Conservation (phyloP, 805 yeast species). For the Torulaspora quercuum region DNA sequence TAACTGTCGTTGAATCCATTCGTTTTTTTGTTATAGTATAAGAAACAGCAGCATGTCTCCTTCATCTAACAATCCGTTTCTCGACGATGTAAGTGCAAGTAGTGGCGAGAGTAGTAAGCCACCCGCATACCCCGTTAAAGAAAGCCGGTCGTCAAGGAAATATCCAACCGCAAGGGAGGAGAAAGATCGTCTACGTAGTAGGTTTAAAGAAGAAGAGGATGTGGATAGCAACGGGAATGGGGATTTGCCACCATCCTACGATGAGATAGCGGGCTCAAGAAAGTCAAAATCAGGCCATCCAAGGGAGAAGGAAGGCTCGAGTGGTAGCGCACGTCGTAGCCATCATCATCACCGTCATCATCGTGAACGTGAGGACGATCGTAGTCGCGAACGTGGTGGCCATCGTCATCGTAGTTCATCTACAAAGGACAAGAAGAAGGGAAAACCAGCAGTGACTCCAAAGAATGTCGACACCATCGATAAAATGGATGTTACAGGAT, state of each 20-base stretch:
- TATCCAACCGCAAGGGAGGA: conserved; percentile 38
- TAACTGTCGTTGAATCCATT: too few species aligned
- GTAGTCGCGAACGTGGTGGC: conserved; percentile 24
- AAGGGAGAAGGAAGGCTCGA: conserved; percentile 43
- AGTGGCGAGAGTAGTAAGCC: conserved; percentile 15
- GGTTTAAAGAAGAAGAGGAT: conserved; percentile 32
- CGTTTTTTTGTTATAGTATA: too few species aligned
- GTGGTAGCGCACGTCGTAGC: conserved; percentile 11
- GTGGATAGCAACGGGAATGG: conserved; percentile 17
- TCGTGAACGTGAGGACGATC: conserved; percentile 15
- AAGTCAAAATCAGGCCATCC: conserved; percentile 47
- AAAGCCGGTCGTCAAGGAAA: conserved; percentile 19
- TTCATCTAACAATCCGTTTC: conserved; percentile 35
- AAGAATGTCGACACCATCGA: conserved; percentile 90
- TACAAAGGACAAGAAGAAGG: conserved; percentile 35
- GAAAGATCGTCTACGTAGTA: conserved; percentile 32
- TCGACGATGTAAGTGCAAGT: conserved; percentile 31
- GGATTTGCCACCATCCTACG: conserved; percentile 62
- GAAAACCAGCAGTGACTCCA: conserved; percentile 46
- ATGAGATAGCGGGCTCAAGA: conserved; percentile 59
- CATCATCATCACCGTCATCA: conserved; percentile 19
- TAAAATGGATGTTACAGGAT: conserved; percentile 91
- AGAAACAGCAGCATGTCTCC: conserved; percentile 22
- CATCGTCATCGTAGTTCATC: conserved; percentile 37
- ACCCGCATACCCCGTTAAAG: conserved; percentile 9